Base-by-base conservation (phyloP, 164 flowering plant genomes). In the Stephania yunnanensis region DNA sequence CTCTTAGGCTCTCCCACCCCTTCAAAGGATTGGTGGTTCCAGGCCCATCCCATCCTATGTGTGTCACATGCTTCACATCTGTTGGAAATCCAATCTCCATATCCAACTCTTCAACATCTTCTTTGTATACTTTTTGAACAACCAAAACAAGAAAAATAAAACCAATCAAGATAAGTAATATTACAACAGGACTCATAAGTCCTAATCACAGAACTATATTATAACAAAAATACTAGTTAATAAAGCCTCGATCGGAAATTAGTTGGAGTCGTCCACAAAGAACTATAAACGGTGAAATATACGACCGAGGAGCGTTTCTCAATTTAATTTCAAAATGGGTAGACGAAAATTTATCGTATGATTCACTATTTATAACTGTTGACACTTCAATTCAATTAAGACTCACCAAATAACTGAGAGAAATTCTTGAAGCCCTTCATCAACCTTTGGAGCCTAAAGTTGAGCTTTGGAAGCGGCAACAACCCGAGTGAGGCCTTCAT, bases 11-110 rank as follows among this genome's bases (percentile, higher is more conserved):
- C 64, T 89, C 90, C 92, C 91, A 89, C 1, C 84, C 84, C 64
- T 73, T 82, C 19, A 82, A 10, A 5, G 87, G 81, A 71, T 83
- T 83, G 22, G 81, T 76, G 10, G 84, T 78, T 11, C 86, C 73
- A 52, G 85, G 80, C 10, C 88, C 89, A 83, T 92, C 96, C 85
- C 85, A 85, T 76, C 97, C 98, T 75, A 94, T 92, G 82, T 94
- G 98, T 44, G 92, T 83, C 45, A 91, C 90, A 81, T 94, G 97
- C 83, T 90, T 89, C 78, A 90, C 96, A 84, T 94, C 89, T 58
- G 96, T 92, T 70, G 98, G 98, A 20, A 74, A 70, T 68, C 97
- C 98, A 74, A 94, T 94, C 81, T 94, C 93, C 81, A 69, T 80
- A 22, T 82, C 85, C 73, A 58, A 73, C 48, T 78, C 85, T 13